Evolutionary conservation across 2,329 filamentous ascomycete genomes (phyloP).

Genomic region (Trichophyton simii): DNA sequence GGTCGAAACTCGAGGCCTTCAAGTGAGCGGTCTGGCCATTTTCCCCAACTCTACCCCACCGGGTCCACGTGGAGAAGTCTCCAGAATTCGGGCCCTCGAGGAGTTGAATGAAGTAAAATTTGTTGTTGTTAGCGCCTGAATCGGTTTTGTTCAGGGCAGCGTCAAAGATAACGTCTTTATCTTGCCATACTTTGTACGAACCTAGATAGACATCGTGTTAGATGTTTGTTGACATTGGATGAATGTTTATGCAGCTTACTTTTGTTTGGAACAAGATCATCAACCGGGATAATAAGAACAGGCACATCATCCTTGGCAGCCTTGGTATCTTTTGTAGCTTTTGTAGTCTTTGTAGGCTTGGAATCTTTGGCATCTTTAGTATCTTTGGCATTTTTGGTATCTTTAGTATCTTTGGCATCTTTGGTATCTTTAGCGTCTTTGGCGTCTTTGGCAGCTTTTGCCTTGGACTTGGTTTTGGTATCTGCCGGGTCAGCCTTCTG

Average conservation of each 20-base stretch:
- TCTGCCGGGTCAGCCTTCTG: constrained; percentile 28
- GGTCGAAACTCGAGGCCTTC: constrained; percentile 25
- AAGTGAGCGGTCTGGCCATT: constrained; percentile 35
- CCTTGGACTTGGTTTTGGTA: background rate
- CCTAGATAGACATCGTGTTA: constrained; percentile 8
- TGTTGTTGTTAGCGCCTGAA: constrained; percentile 60
- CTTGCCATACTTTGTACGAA: constrained; percentile 49
- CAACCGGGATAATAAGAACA: constrained; percentile 34
- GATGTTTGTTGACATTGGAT: background rate
- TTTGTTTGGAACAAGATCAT: constrained; percentile 27
- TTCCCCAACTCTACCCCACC: constrained; percentile 66
- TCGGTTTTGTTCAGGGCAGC: constrained; percentile 71
- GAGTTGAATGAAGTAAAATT: constrained; percentile 67
- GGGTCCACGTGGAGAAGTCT: constrained; percentile 53
- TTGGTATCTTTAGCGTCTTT: background rate
- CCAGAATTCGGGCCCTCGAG: constrained; percentile 27
- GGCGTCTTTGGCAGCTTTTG: background rate
- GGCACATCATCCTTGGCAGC: background rate
- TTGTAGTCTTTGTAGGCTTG: background rate
- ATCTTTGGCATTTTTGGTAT: background rate
- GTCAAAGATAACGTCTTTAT: constrained; percentile 59
- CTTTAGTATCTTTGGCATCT: background rate
- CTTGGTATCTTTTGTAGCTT: background rate
- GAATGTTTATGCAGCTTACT: constrained; percentile 10
- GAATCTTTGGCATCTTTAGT: background rate